Evolutionary conservation across 164 flowering plant genomes (phyloP), one percentile per base, ranked within the genome.

Genomic region (Annona cherimola): DNA sequence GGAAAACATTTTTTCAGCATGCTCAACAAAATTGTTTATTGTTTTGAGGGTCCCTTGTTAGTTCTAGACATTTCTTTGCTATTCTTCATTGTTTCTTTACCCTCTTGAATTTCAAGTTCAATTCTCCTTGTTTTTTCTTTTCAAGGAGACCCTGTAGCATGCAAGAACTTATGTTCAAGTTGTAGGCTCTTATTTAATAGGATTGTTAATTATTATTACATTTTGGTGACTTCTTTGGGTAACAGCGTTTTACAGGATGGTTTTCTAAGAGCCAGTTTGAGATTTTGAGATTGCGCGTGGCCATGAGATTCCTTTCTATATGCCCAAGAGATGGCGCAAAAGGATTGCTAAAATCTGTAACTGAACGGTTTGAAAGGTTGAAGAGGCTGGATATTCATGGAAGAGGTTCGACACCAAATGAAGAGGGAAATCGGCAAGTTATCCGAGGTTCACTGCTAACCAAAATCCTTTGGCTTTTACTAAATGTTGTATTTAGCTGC

Each of bases 171-270:
- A 9, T 50, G 9, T 50, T 16, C 14, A 11, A 9, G 14, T 50
- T 3, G 18, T 50, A 9, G 57, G 57, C 14, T 8, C 9, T 50
- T 50, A 50, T 16, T 50, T 5, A 2, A 50, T 50, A 45, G 70
- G 44, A 60, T 59, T 20, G 44, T 16, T 12, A 16, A 7, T 66
- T 71, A 9, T 60, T 45, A 18, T 44, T 60, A 42, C 69, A 66
- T 70, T 26, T 69, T 69, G 63, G 41, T 55, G 43, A 72, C 60
- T 41, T 16, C 40, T 14, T 45, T 72, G 19, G 42, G 73, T 69
- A 77, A 76, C 83, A 92, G 97, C 73, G 62, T 70, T 80, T 73
- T 61, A 82, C 96, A 69, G 99, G 99, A 69, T 94, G 99, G 97
- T 90, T 92, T 78, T 70, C 97, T 45, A 68, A 76, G 3, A 71